Conservation (phyloP, 2,329 filamentous ascomycete genomes). For the Penicillium sp. region DNA sequence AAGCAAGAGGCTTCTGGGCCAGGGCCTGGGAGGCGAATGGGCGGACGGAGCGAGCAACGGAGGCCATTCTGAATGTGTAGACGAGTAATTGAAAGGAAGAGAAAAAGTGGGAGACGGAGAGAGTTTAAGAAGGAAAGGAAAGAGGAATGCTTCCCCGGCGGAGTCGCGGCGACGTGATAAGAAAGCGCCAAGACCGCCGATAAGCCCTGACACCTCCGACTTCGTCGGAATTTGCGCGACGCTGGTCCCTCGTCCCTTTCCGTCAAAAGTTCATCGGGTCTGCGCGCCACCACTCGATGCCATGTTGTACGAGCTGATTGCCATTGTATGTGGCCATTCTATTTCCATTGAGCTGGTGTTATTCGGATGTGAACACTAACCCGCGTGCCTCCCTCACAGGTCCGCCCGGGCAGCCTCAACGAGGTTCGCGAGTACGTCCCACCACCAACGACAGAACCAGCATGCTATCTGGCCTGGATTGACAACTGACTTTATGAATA, state of each 20-base stretch:
- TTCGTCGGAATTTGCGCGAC: conserved; percentile 30
- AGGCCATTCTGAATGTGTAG: conserved; percentile 35
- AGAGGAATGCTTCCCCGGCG: conserved; percentile 30
- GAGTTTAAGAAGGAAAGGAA: conserved; percentile 33
- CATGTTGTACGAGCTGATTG: conserved; percentile 98
- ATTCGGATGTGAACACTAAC: conserved; percentile 15
- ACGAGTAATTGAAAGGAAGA: conserved; percentile 12
- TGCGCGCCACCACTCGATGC: conserved; percentile 29
- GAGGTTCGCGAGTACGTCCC: conserved; percentile 89
- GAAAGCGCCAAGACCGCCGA: conserved; percentile 32
- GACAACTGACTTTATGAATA: conserved; percentile 40
- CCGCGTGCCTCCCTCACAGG: conserved; percentile 55
- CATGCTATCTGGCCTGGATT: conserved; percentile 2
- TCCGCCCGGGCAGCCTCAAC: conserved; percentile 82
- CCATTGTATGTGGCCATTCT: conserved; percentile 66
- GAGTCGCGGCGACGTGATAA: conserved; percentile 28
- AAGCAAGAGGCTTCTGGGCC: conserved; percentile 39
- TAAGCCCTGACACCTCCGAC: conserved; percentile 26
- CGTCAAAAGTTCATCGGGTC: conserved; percentile 20
- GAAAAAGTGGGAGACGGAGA: conserved; percentile 24
- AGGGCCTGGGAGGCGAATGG: conserved; percentile 41
- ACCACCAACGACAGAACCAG: conserved; percentile 6
- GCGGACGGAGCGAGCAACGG: conserved; percentile 38
- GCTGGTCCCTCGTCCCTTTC: conserved; percentile 19
- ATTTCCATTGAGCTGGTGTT: not conserved